These are phyloP conservation scores for Podila epigama DNA, from an alignment of 192 early-diverging fungal genomes.

Conservation along the genomic window DNA sequence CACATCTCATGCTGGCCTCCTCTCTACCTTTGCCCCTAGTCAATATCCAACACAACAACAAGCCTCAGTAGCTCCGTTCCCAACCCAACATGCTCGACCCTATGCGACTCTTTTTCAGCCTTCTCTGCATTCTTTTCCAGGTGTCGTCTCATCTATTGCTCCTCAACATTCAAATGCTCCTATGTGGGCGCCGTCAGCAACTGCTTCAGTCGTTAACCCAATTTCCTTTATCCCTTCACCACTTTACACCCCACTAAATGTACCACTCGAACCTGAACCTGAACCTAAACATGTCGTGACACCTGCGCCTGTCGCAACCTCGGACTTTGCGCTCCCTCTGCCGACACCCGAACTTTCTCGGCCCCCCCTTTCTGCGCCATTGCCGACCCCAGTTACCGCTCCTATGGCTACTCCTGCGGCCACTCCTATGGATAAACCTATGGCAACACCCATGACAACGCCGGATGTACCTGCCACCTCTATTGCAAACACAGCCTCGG, in stretches of 20 bases:
- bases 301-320: background rate
- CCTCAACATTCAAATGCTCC: background rate
- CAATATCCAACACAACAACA: conserved; percentile 15
- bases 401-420: background rate
- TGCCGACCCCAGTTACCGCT: background rate
- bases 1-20: conserved; percentile 29
- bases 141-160: background rate
- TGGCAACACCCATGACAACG: background rate
- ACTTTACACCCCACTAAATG: background rate
- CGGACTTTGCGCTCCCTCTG: background rate
- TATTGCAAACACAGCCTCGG: background rate
- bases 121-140: too few species aligned
- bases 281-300: background rate
- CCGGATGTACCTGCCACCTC: background rate
- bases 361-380: background rate
- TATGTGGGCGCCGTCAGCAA: background rate
- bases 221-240: background rate
- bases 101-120: background rate
- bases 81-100: background rate
- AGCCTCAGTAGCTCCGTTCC: background rate
- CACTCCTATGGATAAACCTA: background rate
- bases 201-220: background rate
- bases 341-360: background rate
- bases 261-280: background rate
- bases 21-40: conserved; percentile 20